These are phyloP conservation scores for Tolypocladium cylindrosporum DNA, from an alignment of 2,329 filamentous ascomycete genomes.

Conservation along the genomic window DNA sequence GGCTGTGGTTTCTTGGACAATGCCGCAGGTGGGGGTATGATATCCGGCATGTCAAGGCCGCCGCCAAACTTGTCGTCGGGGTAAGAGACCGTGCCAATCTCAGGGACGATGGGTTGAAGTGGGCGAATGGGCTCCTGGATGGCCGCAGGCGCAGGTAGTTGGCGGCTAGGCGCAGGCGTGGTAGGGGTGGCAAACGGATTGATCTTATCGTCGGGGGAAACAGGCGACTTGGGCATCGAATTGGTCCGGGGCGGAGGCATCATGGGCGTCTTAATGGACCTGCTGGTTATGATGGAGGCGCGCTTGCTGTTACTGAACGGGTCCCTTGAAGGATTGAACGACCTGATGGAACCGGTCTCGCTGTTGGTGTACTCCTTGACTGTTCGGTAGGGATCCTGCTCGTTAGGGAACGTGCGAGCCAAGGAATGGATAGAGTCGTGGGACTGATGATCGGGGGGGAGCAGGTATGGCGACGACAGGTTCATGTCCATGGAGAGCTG, in stretches of 20 bases:
- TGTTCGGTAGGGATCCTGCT: conserved; percentile 77
- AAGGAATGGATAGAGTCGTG: conserved; percentile 81
- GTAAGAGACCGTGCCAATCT: conserved; percentile 25
- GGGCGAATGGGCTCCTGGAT: conserved; percentile 17
- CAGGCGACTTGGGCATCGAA: conserved; percentile 33
- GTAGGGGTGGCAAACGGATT: conserved; percentile 26
- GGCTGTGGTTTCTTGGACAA: conserved; percentile 17
- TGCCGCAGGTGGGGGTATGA: conserved; percentile 19
- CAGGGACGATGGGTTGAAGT: conserved; percentile 24
- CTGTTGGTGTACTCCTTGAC: conserved; percentile 46
- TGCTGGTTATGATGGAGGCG: conserved; percentile 16
- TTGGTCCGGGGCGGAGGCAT: conserved; percentile 24
- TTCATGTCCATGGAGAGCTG: conserved; percentile 66
- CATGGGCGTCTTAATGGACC: conserved; percentile 13
- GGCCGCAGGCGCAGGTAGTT: conserved; percentile 7
- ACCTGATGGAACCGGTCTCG: conserved; percentile 47
- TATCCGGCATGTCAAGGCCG: conserved; percentile 13
- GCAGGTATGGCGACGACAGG: conserved; percentile 77
- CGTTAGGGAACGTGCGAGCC: conserved; percentile 61
- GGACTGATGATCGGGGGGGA: conserved; percentile 75
- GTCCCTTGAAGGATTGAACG: conserved; percentile 32
- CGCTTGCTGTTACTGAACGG: conserved; percentile 32
- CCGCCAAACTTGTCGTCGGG: conserved; percentile 14
- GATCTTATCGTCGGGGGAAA: conserved; percentile 20
- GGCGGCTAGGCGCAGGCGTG: conserved; percentile 17